phyloP scores from a whole-genome alignment of 2,329 filamentous ascomycete genomes.

The Alternaria sp. region DNA sequence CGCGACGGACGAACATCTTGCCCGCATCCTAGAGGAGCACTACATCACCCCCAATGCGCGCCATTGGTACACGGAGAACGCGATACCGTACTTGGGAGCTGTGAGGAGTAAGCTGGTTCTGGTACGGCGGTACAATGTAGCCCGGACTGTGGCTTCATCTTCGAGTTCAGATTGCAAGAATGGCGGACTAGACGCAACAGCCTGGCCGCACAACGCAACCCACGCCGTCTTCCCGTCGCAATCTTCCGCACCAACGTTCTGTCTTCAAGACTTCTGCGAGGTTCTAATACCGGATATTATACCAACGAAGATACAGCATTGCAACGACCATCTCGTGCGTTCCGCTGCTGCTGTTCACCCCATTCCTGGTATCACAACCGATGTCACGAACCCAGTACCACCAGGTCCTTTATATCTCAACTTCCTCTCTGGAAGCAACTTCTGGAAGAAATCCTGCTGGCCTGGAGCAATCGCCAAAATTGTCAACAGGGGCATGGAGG shows the following conservation, averaged over 20 bases:
- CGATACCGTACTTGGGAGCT: constrained; percentile 77
- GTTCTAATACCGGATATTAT: constrained; percentile 78
- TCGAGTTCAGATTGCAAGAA: not conserved
- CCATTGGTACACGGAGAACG: constrained; percentile 78
- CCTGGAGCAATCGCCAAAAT: constrained; percentile 88
- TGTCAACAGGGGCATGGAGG: constrained; percentile 77
- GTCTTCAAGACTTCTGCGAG: constrained; percentile 95
- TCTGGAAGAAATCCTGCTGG: constrained; percentile 92
- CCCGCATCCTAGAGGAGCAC: constrained; percentile 72
- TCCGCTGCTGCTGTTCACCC: constrained; percentile 54
- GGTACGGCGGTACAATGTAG: constrained; percentile 76
- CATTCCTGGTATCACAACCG: constrained; percentile 50
- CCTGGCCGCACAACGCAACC: constrained; percentile 88
- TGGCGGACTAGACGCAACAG: constrained; percentile 62
- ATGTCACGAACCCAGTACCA: constrained; percentile 50
- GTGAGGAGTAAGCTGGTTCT: constrained; percentile 83
- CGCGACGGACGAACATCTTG: constrained; percentile 79
- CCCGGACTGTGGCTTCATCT: not conserved
- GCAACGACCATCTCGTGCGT: constrained; percentile 76
- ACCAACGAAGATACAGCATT: constrained; percentile 77
- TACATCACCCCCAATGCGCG: constrained; percentile 66
- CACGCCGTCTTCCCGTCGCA: constrained; percentile 72
- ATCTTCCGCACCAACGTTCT: constrained; percentile 54
- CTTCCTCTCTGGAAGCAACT: constrained; percentile 89
- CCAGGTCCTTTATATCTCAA: constrained; percentile 80